Conservation (phyloP, 2,329 filamentous ascomycete genomes). For the Penicillium capsulatum region DNA sequence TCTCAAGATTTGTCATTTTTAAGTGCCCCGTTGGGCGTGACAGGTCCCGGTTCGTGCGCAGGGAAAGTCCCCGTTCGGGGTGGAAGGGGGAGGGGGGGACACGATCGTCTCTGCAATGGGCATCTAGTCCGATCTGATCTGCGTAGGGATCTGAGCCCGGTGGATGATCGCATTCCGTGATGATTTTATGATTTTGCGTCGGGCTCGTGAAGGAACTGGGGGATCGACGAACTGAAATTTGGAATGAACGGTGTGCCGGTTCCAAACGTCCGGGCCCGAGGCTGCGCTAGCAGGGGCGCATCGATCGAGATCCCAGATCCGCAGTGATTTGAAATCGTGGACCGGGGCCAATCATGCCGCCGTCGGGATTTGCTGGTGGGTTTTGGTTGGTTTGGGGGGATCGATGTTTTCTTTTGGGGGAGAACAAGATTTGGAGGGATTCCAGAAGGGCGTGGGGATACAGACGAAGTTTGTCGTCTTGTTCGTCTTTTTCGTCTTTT, state of each 20-base stretch:
- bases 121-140: neutral
- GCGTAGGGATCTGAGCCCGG: too few species aligned
- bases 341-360: too few species aligned
- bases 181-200: too few species aligned
- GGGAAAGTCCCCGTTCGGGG: constrained; percentile 3
- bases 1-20: constrained; percentile 22
- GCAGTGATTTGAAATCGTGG: neutral
- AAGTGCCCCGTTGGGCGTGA: neutral
- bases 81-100: neutral
- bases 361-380: neutral
- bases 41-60: constrained; percentile 4
- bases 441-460: too few species aligned
- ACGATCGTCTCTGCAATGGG: neutral
- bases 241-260: constrained; percentile 1
- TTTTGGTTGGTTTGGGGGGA: neutral
- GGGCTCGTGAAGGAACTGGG: too few species aligned
- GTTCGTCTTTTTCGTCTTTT: too few species aligned
- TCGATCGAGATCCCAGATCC: constrained; percentile 12
- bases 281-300: constrained; percentile 13
- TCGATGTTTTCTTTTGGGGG: too few species aligned
- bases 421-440: too few species aligned
- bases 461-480: too few species aligned
- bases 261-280: constrained; percentile 5
- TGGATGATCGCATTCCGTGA: too few species aligned
- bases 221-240: constrained; percentile 2